Percentiles rank a stretch among this genome's conserved stretches.
phyloP scores from a whole-genome alignment of 192 early-diverging fungal species.

The Backusella liffmaniae region DNA sequence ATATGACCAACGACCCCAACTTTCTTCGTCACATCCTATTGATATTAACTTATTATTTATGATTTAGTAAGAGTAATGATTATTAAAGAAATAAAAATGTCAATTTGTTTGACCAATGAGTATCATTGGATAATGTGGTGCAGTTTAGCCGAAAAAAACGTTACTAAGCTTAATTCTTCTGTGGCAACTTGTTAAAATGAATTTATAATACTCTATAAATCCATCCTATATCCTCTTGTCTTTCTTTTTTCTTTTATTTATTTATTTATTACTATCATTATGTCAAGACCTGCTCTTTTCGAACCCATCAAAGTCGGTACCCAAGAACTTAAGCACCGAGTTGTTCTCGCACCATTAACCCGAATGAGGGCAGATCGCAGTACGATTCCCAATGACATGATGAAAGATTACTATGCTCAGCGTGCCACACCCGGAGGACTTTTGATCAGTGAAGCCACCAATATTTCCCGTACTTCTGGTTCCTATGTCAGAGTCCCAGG shows the following conservation, averaged over 20 bases:
- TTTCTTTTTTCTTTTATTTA: neutral
- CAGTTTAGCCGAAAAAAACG: neutral
- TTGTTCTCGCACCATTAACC: constrained; percentile 22
- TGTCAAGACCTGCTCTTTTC: neutral
- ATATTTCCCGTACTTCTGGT: neutral
- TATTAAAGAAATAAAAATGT: neutral
- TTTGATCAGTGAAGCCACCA: constrained; percentile 8
- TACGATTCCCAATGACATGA: constrained; percentile 7
- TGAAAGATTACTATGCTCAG: neutral
- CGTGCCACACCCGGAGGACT: constrained; percentile 14
- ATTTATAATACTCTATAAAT: neutral
- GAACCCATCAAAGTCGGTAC: constrained; percentile 17
- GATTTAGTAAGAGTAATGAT: constrained; percentile 7
- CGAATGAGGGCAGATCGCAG: neutral
- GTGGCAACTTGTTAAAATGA: neutral
- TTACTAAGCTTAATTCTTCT: neutral
- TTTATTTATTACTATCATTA: neutral
- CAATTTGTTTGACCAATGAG: neutral
- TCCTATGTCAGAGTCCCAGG: constrained; percentile 27
- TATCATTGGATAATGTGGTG: neutral
- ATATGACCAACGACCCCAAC: constrained; percentile 81
- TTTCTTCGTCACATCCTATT: constrained; percentile 62
- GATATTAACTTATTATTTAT: constrained; percentile 37
- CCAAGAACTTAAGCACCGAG: constrained; percentile 13
- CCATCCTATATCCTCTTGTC: too few species aligned